A percentile compares a stretch with the other conserved stretches of the same genome.
Conservation (phyloP, 2,329 filamentous ascomycete genomes). For the Eutypella sp. region DNA sequence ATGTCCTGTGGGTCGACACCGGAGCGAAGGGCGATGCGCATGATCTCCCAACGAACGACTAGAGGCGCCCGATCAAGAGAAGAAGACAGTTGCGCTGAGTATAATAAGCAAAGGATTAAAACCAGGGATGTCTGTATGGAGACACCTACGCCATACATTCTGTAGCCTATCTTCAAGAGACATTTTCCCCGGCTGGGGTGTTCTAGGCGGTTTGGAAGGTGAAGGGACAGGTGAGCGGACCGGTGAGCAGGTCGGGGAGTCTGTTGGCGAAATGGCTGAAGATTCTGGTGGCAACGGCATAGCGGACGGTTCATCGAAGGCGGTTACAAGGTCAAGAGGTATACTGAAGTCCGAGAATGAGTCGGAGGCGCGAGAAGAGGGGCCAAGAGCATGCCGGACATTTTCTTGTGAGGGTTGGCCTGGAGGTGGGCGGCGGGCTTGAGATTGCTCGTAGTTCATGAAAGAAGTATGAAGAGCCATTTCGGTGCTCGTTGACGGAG, state of each 20-base stretch:
- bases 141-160: slow-evolving; percentile 24
- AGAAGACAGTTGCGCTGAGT: slow-evolving; percentile 28
- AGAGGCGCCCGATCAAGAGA: slow-evolving; percentile 41
- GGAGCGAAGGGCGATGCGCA: slow-evolving; percentile 43
- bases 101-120: not conserved
- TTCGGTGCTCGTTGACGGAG: slow-evolving; percentile 20
- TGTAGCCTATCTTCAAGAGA: slow-evolving; percentile 16
- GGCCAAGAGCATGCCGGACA: not conserved
- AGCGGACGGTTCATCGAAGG: not conserved
- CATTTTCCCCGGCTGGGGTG: not conserved
- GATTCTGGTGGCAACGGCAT: not conserved
- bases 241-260: too few species aligned
- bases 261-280: not conserved
- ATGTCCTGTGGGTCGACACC: slow-evolving; percentile 33
- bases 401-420: not conserved
- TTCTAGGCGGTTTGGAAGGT: not conserved
- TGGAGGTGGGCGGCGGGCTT: not conserved
- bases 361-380: not conserved
- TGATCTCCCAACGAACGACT: slow-evolving; percentile 48
- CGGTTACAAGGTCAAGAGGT: not conserved
- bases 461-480: slow-evolving; percentile 17
- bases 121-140: not conserved
- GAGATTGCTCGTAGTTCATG: slow-evolving; percentile 1
- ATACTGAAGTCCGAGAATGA: not conserved
- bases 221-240: too few species aligned